Evolutionary conservation across 495 filamentous ascomycete genomes (phyloP).

Genomic region (Astrocystis sublimbata): DNA sequence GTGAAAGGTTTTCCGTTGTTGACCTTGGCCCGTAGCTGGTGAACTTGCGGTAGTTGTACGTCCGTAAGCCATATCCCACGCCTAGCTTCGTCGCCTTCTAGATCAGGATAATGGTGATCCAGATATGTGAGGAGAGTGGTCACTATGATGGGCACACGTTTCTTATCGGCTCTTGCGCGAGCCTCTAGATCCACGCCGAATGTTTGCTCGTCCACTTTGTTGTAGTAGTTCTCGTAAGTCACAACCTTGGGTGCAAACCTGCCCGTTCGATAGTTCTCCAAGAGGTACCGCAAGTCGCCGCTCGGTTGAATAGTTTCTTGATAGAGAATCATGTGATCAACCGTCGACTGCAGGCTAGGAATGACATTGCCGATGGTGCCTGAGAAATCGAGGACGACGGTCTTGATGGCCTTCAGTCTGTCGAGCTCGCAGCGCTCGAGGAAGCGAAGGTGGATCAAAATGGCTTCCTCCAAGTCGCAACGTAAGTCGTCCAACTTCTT

Average conservation of each 20-base stretch:
- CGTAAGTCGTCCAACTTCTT: conserved; percentile 84
- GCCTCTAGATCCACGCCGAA: conserved; percentile 98
- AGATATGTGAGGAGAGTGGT: conserved; percentile 92
- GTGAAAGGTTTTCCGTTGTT: conserved; percentile 88
- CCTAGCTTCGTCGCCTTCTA: conserved; percentile 94
- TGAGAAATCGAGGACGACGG: conserved; percentile 95
- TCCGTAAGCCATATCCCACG: conserved; percentile 93
- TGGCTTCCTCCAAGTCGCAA: conserved; percentile 91
- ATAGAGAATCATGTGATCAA: conserved; percentile 98
- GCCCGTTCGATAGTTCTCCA: conserved; percentile 98
- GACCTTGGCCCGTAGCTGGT: conserved; percentile 75
- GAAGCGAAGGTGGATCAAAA: conserved; percentile 88
- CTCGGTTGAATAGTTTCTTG: conserved; percentile 95
- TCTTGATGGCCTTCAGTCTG: conserved; percentile 94
- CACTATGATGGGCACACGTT: conserved; percentile 90
- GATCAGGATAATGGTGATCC: conserved; percentile 94
- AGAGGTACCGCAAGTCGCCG: conserved; percentile 87
- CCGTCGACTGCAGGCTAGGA: conserved; percentile 88
- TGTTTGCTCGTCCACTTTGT: conserved; percentile 94
- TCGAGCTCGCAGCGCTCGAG: conserved; percentile 98
- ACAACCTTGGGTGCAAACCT: conserved; percentile 89
- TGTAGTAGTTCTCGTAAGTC: conserved; percentile 98
- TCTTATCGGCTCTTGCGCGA: conserved; percentile 86
- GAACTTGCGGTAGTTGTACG: conserved; percentile 81
- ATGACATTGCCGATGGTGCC: conserved; percentile 98